These are phyloP conservation scores for Tympanopsis confertula DNA, from an alignment of 2,329 filamentous ascomycete species.

Conservation along the genomic window DNA sequence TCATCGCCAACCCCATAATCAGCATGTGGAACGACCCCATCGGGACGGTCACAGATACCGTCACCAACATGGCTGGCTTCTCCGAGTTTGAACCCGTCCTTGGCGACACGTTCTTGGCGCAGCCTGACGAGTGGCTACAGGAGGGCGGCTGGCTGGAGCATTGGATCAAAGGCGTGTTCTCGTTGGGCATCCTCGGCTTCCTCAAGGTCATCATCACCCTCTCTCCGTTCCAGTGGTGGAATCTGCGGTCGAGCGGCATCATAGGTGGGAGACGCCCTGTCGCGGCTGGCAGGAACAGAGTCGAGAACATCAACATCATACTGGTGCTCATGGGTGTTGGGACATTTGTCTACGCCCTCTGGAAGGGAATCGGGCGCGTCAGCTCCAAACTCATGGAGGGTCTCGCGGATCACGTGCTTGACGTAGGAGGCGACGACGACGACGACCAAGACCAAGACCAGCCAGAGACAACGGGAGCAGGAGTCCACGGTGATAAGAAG, in stretches of 20 bases:
- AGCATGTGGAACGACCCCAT: slow-evolving; percentile 75
- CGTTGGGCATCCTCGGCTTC: slow-evolving; percentile 75
- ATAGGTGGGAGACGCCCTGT: slow-evolving; percentile 38
- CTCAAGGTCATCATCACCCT: slow-evolving; percentile 67
- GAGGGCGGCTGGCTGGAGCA: slow-evolving; percentile 65
- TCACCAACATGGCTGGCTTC: slow-evolving; percentile 24
- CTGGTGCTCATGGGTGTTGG: slow-evolving; percentile 69
- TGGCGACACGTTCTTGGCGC: neutral
- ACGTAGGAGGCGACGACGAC: neutral
- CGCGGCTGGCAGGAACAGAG: slow-evolving; percentile 59
- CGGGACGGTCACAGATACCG: slow-evolving; percentile 42
- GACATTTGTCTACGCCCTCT: slow-evolving; percentile 61
- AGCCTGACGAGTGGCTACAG: slow-evolving; percentile 15
- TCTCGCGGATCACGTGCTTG: neutral
- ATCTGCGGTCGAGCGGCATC: slow-evolving; percentile 51
- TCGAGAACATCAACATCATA: slow-evolving; percentile 68
- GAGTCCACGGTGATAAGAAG: slow-evolving; percentile 12
- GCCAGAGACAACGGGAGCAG: neutral
- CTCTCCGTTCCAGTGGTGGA: slow-evolving; percentile 68
- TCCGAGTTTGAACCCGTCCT: neutral
- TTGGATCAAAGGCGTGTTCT: slow-evolving; percentile 82
- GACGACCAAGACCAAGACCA: neutral
- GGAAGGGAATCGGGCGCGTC: neutral
- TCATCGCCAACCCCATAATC: slow-evolving; percentile 85
- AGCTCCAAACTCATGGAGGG: slow-evolving; percentile 19